Percentiles rank a stretch among this genome's conserved stretches.
These are phyloP conservation scores for Dothidotthia symphoricarpi DNA, from an alignment of 2,329 filamentous ascomycete species.

Conservation along the genomic window DNA sequence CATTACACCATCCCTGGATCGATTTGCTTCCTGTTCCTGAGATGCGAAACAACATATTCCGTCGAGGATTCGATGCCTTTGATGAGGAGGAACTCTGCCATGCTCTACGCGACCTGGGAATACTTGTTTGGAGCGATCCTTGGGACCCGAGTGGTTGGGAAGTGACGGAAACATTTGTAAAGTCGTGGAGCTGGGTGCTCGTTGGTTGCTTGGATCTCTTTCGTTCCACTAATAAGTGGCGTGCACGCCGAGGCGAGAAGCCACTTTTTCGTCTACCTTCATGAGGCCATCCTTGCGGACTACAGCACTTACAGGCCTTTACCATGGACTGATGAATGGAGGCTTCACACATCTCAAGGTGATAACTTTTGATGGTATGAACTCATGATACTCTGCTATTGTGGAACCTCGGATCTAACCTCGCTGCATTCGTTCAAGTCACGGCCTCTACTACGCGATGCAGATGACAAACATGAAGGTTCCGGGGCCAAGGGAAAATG, in stretches of 20 bases:
- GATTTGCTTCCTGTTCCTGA: slow-evolving; percentile 58
- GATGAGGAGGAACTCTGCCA: slow-evolving; percentile 4
- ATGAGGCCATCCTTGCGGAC: no score
- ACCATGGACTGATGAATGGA: no score
- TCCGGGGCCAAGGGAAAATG: no score
- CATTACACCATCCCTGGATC: slow-evolving; percentile 56
- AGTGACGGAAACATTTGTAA: slow-evolving; percentile 2
- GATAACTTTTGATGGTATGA: no score
- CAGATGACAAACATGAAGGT: no score
- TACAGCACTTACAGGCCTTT: no score
- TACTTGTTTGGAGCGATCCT: slow-evolving; percentile 4
- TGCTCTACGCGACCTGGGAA: slow-evolving; percentile 1
- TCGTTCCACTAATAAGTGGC: slow-evolving; percentile 4
- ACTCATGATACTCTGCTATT: no score
- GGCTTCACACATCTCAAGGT: no score
- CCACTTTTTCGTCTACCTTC: no score
- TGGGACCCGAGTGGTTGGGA: slow-evolving; percentile 7
- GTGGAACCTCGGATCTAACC: no score
- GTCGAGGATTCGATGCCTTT: slow-evolving; percentile 1
- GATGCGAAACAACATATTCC: slow-evolving; percentile 52
- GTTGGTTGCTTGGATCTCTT: slow-evolving; percentile 2
- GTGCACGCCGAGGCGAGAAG: slow-evolving; percentile 3
- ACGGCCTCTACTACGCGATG: no score
- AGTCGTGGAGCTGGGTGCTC: slow-evolving; percentile 2
- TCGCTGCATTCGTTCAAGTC: no score